Conservation (phyloP, 441 rosid genomes). For the Biscutella laevigata region DNA sequence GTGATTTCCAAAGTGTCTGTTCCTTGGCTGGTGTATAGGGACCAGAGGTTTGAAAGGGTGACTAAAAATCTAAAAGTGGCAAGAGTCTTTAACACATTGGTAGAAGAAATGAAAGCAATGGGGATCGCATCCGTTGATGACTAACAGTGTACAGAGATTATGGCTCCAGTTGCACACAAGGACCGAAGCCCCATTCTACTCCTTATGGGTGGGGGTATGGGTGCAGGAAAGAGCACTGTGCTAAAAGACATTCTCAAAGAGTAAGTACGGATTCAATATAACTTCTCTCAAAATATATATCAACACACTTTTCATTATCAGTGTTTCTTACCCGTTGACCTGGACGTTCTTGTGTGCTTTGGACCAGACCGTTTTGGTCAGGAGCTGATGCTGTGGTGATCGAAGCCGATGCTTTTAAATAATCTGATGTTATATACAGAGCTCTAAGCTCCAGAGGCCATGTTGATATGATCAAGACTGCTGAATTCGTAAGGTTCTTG, state of each 20-base stretch:
- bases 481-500: slow-evolving; percentile 63
- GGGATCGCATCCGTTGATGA: slow-evolving; percentile 63
- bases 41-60: slow-evolving; percentile 77
- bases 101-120: slow-evolving; percentile 96
- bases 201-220: slow-evolving; percentile 97
- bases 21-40: slow-evolving; percentile 34
- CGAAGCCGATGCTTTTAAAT: slow-evolving; percentile 96
- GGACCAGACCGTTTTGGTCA: slow-evolving; percentile 80
- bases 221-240: slow-evolving; percentile 96
- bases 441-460: slow-evolving; percentile 92
- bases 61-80: slow-evolving; percentile 85
- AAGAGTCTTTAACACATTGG: slow-evolving; percentile 72
- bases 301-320: background rate
- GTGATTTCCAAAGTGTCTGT: background rate
- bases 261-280: slow-evolving; percentile 30
- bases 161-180: slow-evolving; percentile 92
- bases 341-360: slow-evolving; percentile 18
- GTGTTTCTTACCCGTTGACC: slow-evolving; percentile 1
- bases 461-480: slow-evolving; percentile 82
- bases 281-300: background rate
- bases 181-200: slow-evolving; percentile 90
- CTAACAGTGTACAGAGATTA: slow-evolving; percentile 80
- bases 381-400: slow-evolving; percentile 89
- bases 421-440: slow-evolving; percentile 82
- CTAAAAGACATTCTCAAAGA: slow-evolving; percentile 92